A percentile compares a stretch with the other conserved stretches of the same genome.
phyloP scores from a whole-genome alignment of 2,329 filamentous ascomycete genomes.

The Penicillium sp. region DNA sequence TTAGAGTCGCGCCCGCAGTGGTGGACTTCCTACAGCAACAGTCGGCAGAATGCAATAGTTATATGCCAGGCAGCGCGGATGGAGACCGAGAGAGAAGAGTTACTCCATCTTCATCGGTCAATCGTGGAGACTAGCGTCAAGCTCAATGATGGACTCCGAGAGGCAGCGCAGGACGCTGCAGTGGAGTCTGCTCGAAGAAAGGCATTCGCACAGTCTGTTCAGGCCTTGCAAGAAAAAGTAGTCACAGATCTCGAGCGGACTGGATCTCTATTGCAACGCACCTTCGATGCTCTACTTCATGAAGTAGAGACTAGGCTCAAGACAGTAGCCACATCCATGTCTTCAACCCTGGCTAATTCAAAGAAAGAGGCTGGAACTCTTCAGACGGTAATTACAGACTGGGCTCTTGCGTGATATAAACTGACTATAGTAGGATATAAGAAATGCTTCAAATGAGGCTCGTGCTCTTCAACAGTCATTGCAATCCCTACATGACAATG shows the following conservation, averaged over 20 bases:
- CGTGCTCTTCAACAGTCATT: constrained; percentile 24
- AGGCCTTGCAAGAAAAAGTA: constrained; percentile 28
- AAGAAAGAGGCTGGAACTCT: constrained; percentile 17
- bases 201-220: constrained; percentile 30
- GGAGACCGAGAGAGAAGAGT: constrained; percentile 51
- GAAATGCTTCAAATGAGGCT: constrained; percentile 22
- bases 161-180: constrained; percentile 30
- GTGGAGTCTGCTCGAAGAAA: constrained; percentile 28
- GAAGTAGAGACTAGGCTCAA: constrained; percentile 24
- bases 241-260: constrained; percentile 31
- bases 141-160: constrained; percentile 32
- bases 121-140: constrained; percentile 35
- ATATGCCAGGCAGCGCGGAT: constrained; percentile 58
- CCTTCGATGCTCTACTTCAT: constrained; percentile 24
- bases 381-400: constrained; percentile 17
- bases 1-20: constrained; percentile 52
- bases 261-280: constrained; percentile 18
- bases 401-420: background rate
- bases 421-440: constrained; percentile 29
- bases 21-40: constrained; percentile 62
- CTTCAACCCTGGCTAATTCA: constrained; percentile 15
- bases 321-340: constrained; percentile 16
- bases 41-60: constrained; percentile 54
- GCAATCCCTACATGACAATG: constrained; percentile 24
- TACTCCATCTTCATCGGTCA: constrained; percentile 37